Conservation (phyloP, 2,329 filamentous ascomycete species). For the Ophioceras dolichostomum region DNA sequence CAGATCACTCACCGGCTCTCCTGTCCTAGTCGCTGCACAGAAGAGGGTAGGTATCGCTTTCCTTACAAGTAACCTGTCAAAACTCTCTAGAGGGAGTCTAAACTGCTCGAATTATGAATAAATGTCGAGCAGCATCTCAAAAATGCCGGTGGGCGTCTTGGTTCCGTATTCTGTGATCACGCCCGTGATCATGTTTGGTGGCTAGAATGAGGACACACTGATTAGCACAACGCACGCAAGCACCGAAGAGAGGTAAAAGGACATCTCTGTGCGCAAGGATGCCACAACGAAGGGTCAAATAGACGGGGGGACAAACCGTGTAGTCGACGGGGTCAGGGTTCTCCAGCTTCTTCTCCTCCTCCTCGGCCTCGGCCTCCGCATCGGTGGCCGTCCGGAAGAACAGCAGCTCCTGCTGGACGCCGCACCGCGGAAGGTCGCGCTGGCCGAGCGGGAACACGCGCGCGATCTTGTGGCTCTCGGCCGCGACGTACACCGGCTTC, state of each 20-base stretch:
- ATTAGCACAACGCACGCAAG: constrained; percentile 16
- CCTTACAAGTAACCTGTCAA: too few relatives aligned
- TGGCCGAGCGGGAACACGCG: constrained; percentile 74
- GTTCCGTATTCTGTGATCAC: constrained; percentile 68
- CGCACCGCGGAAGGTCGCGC: constrained; percentile 48
- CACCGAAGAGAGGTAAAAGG: not conserved
- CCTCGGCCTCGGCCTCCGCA: constrained; percentile 8
- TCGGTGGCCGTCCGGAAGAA: constrained; percentile 52
- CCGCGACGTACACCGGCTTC: constrained; percentile 73
- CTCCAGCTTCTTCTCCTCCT: constrained; percentile 14
- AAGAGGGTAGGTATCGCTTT: too few relatives aligned
- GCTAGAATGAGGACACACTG: constrained; percentile 22
- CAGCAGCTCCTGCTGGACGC: constrained; percentile 68
- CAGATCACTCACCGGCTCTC: too few relatives aligned
- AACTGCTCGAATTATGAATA: constrained; percentile 22
- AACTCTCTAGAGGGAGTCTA: too few relatives aligned
- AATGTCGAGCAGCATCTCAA: constrained; percentile 58
- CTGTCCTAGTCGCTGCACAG: too few relatives aligned
- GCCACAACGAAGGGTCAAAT: too few relatives aligned
- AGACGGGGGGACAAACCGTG: constrained; percentile 45
- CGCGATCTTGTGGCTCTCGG: constrained; percentile 95
- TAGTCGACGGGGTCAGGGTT: constrained; percentile 50
- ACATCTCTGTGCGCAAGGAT: too few relatives aligned
- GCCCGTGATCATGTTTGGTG: constrained; percentile 56
- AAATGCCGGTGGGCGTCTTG: constrained; percentile 56